Percentiles rank a stretch among this genome's conserved stretches.
Conservation (phyloP, 768 basidiomycete species). For the Boletus tomentosulus region DNA sequence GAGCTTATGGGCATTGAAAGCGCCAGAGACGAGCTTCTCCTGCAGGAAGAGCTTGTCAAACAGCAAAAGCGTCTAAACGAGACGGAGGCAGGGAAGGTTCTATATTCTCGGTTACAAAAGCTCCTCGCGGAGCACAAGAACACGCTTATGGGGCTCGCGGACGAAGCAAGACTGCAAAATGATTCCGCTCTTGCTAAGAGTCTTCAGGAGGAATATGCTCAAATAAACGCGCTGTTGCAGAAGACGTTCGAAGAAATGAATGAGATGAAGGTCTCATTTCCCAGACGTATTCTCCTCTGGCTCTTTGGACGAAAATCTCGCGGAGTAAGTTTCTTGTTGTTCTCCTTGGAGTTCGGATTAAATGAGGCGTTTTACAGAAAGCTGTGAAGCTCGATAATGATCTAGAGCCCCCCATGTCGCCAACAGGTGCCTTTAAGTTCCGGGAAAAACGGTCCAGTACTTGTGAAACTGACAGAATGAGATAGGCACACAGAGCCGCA, state of each 20-base stretch:
- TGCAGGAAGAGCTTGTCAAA: constrained; percentile 19
- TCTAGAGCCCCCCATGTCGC: no score
- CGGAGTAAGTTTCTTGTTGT: constrained; percentile 1
- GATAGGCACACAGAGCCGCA: no score
- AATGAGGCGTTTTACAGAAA: neutral
- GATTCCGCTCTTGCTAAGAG: constrained; percentile 7
- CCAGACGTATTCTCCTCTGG: constrained; percentile 7
- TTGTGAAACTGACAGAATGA: no score
- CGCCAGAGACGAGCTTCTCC: neutral
- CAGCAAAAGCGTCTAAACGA: constrained; percentile 16
- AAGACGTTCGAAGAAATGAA: constrained; percentile 19
- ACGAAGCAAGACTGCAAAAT: constrained; percentile 12
- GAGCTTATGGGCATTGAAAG: neutral
- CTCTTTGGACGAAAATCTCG: constrained; percentile 7
- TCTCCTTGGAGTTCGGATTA: neutral
- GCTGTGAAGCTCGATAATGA: neutral
- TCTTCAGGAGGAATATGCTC: constrained; percentile 10
- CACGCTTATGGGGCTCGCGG: constrained; percentile 10
- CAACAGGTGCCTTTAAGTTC: neutral
- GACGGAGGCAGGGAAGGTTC: constrained; percentile 18
- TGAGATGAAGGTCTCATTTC: constrained; percentile 14
- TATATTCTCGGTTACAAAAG: constrained; percentile 14
- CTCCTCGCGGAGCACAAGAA: constrained; percentile 16
- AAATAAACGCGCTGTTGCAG: constrained; percentile 6
- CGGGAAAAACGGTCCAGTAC: no score